These are phyloP conservation scores for Aurifilum marmelostoma DNA, from an alignment of 2,329 filamentous ascomycete genomes.

Conservation along the genomic window DNA sequence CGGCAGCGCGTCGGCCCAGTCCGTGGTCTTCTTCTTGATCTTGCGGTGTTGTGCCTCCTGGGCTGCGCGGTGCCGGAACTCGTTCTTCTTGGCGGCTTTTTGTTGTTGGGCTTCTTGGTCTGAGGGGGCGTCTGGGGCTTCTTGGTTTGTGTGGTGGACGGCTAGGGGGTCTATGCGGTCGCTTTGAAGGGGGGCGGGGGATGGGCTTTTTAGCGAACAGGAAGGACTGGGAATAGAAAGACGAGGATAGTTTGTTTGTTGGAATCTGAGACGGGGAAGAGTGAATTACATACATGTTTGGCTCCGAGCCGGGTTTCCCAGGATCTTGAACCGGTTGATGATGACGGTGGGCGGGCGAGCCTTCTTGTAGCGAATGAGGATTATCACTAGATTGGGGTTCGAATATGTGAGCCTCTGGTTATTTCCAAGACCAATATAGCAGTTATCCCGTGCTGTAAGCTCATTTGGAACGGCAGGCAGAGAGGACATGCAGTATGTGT, in stretches of 20 bases:
- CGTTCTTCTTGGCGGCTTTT: background rate
- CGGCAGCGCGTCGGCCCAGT: background rate
- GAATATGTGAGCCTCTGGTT: background rate
- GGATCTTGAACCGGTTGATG: background rate
- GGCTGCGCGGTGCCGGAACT: background rate
- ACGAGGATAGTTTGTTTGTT: too few species aligned
- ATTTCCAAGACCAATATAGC: background rate
- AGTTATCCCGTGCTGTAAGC: background rate
- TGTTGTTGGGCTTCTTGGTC: background rate
- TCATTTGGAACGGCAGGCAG: too few species aligned
- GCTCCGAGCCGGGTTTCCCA: background rate
- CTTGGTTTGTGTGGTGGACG: background rate
- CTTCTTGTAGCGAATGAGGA: background rate
- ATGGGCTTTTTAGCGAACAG: too few species aligned
- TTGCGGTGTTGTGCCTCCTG: background rate
- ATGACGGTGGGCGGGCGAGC: background rate
- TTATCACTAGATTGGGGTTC: background rate
- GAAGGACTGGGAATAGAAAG: too few species aligned
- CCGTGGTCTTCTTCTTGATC: background rate
- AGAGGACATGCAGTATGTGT: background rate
- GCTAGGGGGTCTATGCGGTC: background rate
- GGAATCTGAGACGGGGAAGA: background rate
- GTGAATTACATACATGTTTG: too few species aligned
- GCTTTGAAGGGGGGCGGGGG: background rate
- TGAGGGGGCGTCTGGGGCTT: background rate